Base-by-base conservation (phyloP, 2,329 filamentous ascomycete species). In the Trichophyton verrucosum region DNA sequence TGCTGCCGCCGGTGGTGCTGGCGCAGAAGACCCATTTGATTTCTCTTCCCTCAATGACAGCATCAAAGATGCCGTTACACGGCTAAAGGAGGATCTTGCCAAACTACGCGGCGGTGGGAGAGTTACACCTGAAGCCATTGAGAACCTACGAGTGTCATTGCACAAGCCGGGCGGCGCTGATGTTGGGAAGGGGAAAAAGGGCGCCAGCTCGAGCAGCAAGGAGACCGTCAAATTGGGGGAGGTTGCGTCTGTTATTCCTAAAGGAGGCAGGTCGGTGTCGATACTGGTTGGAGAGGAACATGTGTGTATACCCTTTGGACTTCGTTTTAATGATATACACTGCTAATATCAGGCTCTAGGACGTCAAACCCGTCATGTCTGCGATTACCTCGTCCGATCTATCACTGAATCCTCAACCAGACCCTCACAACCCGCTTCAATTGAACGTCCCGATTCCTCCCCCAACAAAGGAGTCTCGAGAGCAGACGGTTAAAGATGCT, bases 201-300 rank as follows among this genome's bases (percentile, higher is more conserved):
- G 15, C 24, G 62, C 59, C 8, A 33, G 38, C 40, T 47, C 57
- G 20, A 67, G 60, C 22, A 67, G 60, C 20, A 82, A 80, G 62
- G 75, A 81, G 62, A 80, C 73, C 1, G 77, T 81, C 57, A 78
- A 75, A 64, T 66, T 89, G 58, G 78, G 80, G 8, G 85, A 87
- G 68, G 68, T 89, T 61, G 86, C 85, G 2, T 85, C 87, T 68
- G 82, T 88, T 15, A 76, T 88, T 44, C 83, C 84, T 0, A 84
- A 85, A 67, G 84, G 80, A 27, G 78, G 85, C 9, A 73, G 85
- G 60, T 78, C 78, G 66, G 71, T 87, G 33, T 80, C 82, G 62
- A 75, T 88, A n/a, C 70, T 86, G 22, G 82, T 82, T 44, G 81
- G 83, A 13, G 86, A 88, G 67, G 80, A 83, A 67, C 81, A 82